Base-by-base conservation (phyloP, 345 rosid species). In the Firmiana major region DNA sequence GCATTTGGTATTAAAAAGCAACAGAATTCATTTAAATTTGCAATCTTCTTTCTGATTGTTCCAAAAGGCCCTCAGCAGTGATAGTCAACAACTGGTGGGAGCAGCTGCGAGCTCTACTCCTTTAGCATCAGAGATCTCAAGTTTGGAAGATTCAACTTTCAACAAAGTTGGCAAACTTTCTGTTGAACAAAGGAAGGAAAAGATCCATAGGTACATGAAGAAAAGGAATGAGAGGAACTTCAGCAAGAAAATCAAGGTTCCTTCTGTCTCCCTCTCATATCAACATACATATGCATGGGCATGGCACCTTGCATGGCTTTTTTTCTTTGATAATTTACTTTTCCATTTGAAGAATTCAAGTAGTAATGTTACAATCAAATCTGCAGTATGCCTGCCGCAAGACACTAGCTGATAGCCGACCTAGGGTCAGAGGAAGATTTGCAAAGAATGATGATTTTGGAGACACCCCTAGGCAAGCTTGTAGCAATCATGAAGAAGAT, bases 231-330 rank as follows among this genome's bases (percentile, higher is more conserved):
- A 96, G 78, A 92, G 99, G 60, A 96, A 96, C 73, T 96, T 96
- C 90, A 85, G 89, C 95, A 96, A 91, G 87, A 96, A 96, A 90
- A 96, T 96, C 64, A 96, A 96, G 97, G 99, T 92, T 54, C 24
- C 49, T 22, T 64, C 73, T 42, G 40, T 28, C 15, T 42, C 26
- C 34, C 48, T 21, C 42, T 69, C 42, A 16, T 49, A 26, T 49
- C 65, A 36, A 28, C 3, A n/a, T 75, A 2, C 7, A 36, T 65
- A 3, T 40, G 43, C 43, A 34, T 65, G 49, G 12, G 43, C 43
- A 34, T 65, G 49, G 12, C 28, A 9, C 26, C 21, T n/a, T n/a
- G 59, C 22, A n/a, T n/a, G 0, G 7, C 1, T 19, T 6, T 17
- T 6, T 17, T 1, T 16, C 1, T 53, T 7, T 17, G 3, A 31